phyloP scores from a whole-genome alignment of 352 stramenopile species.

The Globisporangium perplexum region DNA sequence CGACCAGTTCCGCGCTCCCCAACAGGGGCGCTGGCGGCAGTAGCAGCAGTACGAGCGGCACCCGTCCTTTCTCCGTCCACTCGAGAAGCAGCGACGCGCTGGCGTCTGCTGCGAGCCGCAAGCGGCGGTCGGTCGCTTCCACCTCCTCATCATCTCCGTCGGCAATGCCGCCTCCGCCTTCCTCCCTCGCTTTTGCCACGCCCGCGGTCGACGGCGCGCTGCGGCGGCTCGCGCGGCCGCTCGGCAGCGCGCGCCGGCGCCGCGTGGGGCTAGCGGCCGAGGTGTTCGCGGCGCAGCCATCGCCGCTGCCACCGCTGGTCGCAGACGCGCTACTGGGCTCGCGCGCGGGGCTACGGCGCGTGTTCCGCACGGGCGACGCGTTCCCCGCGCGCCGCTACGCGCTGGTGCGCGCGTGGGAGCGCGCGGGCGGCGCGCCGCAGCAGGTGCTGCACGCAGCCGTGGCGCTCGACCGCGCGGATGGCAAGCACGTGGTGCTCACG shows the following conservation, averaged over 20 bases:
- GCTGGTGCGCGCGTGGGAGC: constrained; percentile 14
- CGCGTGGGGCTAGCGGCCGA: background rate
- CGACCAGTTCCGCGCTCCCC: background rate
- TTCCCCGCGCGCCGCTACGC: constrained; percentile 24
- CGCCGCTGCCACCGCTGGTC: background rate
- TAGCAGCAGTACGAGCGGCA: no score
- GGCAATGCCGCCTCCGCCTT: no score
- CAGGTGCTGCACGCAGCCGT: constrained; percentile 26
- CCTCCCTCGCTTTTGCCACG: background rate
- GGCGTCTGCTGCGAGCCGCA: background rate
- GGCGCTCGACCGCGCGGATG: constrained; percentile 6
- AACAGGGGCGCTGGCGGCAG: no score
- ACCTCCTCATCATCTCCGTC: background rate
- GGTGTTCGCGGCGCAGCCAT: background rate
- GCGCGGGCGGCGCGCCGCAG: background rate
- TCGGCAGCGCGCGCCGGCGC: background rate
- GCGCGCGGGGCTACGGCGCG: constrained; percentile 2
- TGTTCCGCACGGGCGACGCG: constrained; percentile 16
- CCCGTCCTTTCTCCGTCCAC: no score
- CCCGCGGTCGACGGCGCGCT: background rate
- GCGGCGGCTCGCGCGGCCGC: background rate
- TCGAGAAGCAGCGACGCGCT: background rate
- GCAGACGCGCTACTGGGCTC: constrained; percentile 6
- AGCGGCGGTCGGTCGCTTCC: background rate
- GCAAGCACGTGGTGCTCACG: constrained; percentile 28